Evolutionary conservation across 1,284 basidiomycete genomes (phyloP).

Genomic region (Ustilago nuda): DNA sequence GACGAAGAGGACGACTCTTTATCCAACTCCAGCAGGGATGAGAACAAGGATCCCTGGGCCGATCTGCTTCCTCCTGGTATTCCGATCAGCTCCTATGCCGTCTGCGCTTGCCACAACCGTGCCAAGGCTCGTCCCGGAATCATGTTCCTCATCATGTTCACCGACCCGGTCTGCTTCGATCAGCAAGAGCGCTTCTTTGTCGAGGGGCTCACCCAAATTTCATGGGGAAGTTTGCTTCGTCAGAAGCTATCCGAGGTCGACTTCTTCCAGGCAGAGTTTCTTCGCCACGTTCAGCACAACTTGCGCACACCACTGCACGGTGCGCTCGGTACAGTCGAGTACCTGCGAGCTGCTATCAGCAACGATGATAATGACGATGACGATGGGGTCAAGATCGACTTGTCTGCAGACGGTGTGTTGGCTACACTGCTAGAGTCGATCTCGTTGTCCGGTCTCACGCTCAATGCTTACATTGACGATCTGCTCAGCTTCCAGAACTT

Average conservation of each 20-base stretch:
- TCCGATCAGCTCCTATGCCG: conserved; percentile 32
- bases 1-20: conserved; percentile 4
- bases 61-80: conserved; percentile 25
- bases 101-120: conserved; percentile 40
- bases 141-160: conserved; percentile 51
- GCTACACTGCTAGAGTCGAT: conserved; percentile 53
- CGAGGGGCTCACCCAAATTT: conserved; percentile 31
- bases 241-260: conserved; percentile 51
- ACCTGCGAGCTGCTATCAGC: conserved; percentile 43
- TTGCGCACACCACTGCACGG: conserved; percentile 60
- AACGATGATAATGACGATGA: conserved; percentile 31
- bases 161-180: conserved; percentile 27
- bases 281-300: conserved; percentile 58
- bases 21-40: background rate
- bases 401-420: conserved; percentile 45
- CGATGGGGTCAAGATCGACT: conserved; percentile 37
- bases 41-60: conserved; percentile 33
- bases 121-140: conserved; percentile 37
- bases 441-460: conserved; percentile 51
- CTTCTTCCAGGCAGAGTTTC: conserved; percentile 55
- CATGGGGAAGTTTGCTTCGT: conserved; percentile 43
- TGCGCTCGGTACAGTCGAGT: conserved; percentile 58
- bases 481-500: conserved; percentile 58
- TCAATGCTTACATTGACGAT: conserved; percentile 59
- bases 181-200: conserved; percentile 50